Evolutionary conservation across 2,329 filamentous ascomycete species (phyloP), one percentile per base, ranked within the genome.

Genomic region (Trichophyton simii): DNA sequence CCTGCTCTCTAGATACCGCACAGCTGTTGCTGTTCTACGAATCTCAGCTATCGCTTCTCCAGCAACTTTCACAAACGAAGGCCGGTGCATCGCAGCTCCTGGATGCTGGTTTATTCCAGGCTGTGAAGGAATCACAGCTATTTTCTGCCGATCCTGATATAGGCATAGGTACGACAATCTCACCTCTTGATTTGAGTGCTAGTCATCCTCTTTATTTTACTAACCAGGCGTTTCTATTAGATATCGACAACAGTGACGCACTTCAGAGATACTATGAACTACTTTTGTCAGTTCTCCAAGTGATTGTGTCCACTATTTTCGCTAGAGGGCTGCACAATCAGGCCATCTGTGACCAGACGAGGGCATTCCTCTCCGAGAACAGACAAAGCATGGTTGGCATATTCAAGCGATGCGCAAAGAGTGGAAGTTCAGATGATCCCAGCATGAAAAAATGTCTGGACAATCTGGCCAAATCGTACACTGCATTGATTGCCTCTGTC

Each of bases 141-240:
- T 99, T 97, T 72, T 80, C 85, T 7, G 88, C 88, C 11, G 94
- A 99, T 72, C 94, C 94, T 0, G 94, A 99, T 72, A 84, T 99
- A 60, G 91, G 95, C 63, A 84, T 91, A 62, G 82, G 82, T 82
- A 70, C 20, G 58, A 28, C 42, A n/a, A 38, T 38, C 22, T 8
- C 36, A 34, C 4, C 18, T 36, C 18, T 28, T 34, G 22, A 44
- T 42, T 38, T 3, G 25, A 52, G 13, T 22, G 20, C 28, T 6
- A 31, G 11, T 48, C 38, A 36, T 13, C 13, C 2, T 34, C 22
- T 59, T 48, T 50, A 46, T 54, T 59, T 48, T 50, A 46, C 54
- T 64, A 48, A 67, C 72, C 64, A 71, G n/a, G 60, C 9, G 28
- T 42, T 11, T 3, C 9, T 38, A 5, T 15, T 64, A 79, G 84